A percentile compares a stretch with the other conserved stretches of the same genome.
phyloP scores from a whole-genome alignment of 805 yeast genomes.

The Pichia deserticola region DNA sequence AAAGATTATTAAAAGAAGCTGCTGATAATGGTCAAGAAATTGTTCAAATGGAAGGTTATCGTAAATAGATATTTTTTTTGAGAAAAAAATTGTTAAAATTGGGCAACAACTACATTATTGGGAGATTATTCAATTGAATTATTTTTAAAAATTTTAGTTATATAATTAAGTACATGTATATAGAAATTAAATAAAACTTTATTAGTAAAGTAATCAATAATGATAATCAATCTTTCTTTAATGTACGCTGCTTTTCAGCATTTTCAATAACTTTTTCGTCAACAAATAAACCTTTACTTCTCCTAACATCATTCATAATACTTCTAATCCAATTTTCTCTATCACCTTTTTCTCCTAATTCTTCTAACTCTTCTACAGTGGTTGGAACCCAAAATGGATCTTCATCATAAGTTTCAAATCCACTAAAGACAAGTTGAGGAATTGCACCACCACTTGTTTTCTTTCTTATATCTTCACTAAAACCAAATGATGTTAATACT shows the following conservation, averaged over 20 bases:
- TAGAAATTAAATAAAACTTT: neutral
- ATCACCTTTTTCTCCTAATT: slow-evolving; percentile 76
- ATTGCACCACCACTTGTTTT: slow-evolving; percentile 94
- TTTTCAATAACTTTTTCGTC: slow-evolving; percentile 86
- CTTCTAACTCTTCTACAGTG: slow-evolving; percentile 93
- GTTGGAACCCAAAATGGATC: slow-evolving; percentile 99
- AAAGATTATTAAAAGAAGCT: slow-evolving; percentile 58
- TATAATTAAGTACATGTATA: neutral
- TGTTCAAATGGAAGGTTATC: slow-evolving; percentile 23
- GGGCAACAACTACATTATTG: too few species aligned
- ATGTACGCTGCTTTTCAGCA: slow-evolving; percentile 90
- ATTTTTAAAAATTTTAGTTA: too few species aligned
- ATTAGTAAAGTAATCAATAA: too few species aligned
- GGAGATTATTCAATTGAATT: too few species aligned
- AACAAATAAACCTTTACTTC: slow-evolving; percentile 80
- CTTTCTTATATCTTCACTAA: slow-evolving; percentile 89
- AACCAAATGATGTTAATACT: slow-evolving; percentile 93
- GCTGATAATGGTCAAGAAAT: slow-evolving; percentile 56
- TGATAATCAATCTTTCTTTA: slow-evolving; percentile 51
- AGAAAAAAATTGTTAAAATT: too few species aligned
- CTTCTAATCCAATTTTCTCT: slow-evolving; percentile 83
- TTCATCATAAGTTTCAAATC: slow-evolving; percentile 76
- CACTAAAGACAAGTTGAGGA: slow-evolving; percentile 88
- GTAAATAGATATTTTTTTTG: slow-evolving; percentile 9
- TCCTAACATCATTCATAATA: slow-evolving; percentile 77